Evolutionary conservation across 1,284 basidiomycete species (phyloP).

Genomic region (Pyrrhoderma noxium): DNA sequence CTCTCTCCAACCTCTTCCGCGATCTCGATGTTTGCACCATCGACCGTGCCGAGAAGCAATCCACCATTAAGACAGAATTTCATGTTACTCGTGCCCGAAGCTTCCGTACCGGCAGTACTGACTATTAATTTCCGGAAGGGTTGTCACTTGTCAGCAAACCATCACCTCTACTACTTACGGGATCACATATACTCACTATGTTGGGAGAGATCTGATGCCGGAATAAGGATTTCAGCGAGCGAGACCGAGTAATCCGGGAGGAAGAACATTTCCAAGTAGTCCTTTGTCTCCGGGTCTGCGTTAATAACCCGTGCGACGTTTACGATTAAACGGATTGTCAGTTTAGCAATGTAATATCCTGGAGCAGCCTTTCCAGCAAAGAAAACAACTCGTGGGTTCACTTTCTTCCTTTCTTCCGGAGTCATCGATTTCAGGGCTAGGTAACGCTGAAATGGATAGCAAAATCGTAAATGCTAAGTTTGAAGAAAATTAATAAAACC

Average conservation of each 20-base stretch:
- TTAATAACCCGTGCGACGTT: conserved; percentile 84
- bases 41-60: conserved; percentile 73
- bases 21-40: conserved; percentile 94
- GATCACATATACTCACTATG: conserved; percentile 42
- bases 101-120: conserved; percentile 89
- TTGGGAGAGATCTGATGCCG: conserved; percentile 85
- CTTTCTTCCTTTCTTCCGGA: conserved; percentile 71
- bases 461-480: not conserved
- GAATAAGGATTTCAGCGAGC: conserved; percentile 84
- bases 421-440: conserved; percentile 72
- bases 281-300: conserved; percentile 77
- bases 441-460: conserved; percentile 52
- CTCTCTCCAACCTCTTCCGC: conserved; percentile 80
- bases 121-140: conserved; percentile 28
- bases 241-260: conserved; percentile 86
- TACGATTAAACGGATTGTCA: conserved; percentile 88
- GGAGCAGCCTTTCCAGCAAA: conserved; percentile 88
- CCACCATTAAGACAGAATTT: conserved; percentile 88
- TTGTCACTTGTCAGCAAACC: not conserved
- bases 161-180: not conserved
- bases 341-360: conserved; percentile 75
- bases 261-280: conserved; percentile 80
- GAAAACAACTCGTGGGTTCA: conserved; percentile 76
- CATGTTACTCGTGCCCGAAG: conserved; percentile 88
- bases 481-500: not conserved